phyloP scores from a whole-genome alignment of 2,329 filamentous ascomycete species.

The Xylariaceae sp. region DNA sequence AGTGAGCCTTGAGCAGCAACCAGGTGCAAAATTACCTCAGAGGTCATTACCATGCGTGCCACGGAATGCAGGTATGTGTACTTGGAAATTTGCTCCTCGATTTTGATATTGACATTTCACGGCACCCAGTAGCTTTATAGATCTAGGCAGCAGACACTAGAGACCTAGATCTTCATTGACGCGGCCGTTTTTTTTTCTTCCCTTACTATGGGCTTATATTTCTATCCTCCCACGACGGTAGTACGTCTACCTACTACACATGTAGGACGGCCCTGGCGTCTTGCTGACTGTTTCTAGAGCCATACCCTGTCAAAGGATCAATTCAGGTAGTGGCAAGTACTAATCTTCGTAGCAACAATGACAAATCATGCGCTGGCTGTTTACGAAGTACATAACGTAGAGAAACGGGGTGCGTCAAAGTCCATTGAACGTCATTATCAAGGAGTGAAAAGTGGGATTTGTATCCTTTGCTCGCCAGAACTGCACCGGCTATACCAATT shows the following conservation, averaged over 20 bases:
- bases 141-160: not conserved
- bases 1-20: constrained; percentile 6
- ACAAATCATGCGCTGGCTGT: constrained; percentile 16
- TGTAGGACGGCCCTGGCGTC: not conserved
- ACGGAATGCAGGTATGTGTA: not conserved
- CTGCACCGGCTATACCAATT: not conserved
- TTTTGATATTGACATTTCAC: not conserved
- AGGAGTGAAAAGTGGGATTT: constrained; percentile 7
- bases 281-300: constrained; percentile 23
- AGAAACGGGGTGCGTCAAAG: constrained; percentile 3
- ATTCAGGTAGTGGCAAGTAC: constrained; percentile 15
- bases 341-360: constrained; percentile 20
- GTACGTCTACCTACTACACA: constrained; percentile 10
- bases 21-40: not conserved
- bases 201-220: no score
- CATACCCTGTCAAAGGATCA: constrained; percentile 18
- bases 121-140: not conserved
- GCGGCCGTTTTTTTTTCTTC: constrained; percentile 4
- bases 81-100: not conserved
- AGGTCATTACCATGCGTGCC: not conserved
- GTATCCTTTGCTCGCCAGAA: not conserved
- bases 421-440: constrained; percentile 11
- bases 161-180: not conserved
- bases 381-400: constrained; percentile 2
- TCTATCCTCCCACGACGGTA: no score